Evolutionary conservation across 345 rosid species (phyloP).

Genomic region (Corchorus capsularis): DNA sequence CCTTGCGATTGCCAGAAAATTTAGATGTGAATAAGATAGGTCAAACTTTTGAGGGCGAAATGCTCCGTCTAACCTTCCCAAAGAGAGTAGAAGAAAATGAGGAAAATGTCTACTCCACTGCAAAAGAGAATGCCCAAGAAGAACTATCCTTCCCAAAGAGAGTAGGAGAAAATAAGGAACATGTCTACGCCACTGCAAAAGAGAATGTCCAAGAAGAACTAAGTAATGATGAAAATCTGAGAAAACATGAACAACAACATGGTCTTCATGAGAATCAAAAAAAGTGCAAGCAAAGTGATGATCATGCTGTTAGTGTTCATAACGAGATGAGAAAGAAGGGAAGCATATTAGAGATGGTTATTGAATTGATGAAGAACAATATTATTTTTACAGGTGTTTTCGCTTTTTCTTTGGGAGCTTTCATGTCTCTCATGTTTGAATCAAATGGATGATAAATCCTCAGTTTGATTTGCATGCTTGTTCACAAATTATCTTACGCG

Average conservation of each 20-base stretch:
- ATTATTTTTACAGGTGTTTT: conserved; percentile 34
- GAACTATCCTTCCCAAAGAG: conserved; percentile 33
- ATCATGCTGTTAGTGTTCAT: not conserved
- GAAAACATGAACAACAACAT: not conserved
- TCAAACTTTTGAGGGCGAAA: conserved; percentile 32
- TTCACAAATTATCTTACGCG: not conserved
- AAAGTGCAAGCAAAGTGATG: not conserved
- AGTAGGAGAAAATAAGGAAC: conserved; percentile 37
- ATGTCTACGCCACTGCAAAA: not conserved
- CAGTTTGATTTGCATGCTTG: not conserved
- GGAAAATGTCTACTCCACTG: not conserved
- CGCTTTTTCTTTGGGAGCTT: conserved; percentile 45
- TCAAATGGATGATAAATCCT: not conserved
- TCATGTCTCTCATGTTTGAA: conserved; percentile 5
- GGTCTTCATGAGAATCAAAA: not conserved
- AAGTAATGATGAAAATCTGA: not conserved
- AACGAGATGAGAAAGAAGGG: conserved; percentile 23
- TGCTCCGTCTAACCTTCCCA: conserved; percentile 43
- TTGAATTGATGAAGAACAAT: conserved; percentile 29
- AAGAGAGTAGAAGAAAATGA: conserved; percentile 41
- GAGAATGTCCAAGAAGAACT: conserved; percentile 2
- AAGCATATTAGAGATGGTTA: conserved; percentile 21
- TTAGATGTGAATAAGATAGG: conserved; percentile 29
- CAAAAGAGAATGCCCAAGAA: conserved; percentile 6
- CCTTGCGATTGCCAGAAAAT: conserved; percentile 33